These are phyloP conservation scores for Venturia asperata DNA, from an alignment of 2,329 filamentous ascomycete species.

Conservation along the genomic window DNA sequence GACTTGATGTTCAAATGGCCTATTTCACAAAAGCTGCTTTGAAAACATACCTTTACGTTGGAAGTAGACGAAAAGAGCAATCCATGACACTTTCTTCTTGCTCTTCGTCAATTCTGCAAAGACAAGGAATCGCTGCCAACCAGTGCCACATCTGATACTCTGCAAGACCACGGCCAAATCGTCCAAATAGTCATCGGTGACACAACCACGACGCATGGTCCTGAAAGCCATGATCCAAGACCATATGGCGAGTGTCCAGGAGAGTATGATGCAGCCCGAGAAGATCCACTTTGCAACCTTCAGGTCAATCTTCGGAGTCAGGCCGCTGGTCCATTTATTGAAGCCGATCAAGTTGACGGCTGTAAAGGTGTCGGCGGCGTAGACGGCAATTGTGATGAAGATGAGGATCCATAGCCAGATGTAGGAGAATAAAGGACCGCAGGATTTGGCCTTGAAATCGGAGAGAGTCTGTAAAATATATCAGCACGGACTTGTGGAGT, in stretches of 20 bases:
- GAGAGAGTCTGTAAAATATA: slow-evolving; percentile 34
- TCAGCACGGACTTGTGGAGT: neutral
- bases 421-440: slow-evolving; percentile 72
- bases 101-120: slow-evolving; percentile 87
- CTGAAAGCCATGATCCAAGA: slow-evolving; percentile 73
- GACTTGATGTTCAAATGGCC: too few relatives aligned
- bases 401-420: slow-evolving; percentile 76
- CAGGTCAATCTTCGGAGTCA: slow-evolving; percentile 70
- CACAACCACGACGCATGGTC: slow-evolving; percentile 76
- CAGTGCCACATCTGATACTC: slow-evolving; percentile 63
- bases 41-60: slow-evolving; percentile 53
- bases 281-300: slow-evolving; percentile 91
- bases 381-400: slow-evolving; percentile 72
- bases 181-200: slow-evolving; percentile 88
- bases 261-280: slow-evolving; percentile 82
- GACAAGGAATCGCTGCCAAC: slow-evolving; percentile 86
- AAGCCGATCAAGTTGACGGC: slow-evolving; percentile 86
- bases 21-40: neutral
- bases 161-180: slow-evolving; percentile 78
- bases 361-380: slow-evolving; percentile 85
- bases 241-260: slow-evolving; percentile 71
- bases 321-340: slow-evolving; percentile 78
- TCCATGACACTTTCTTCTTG: slow-evolving; percentile 82
- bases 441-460: slow-evolving; percentile 81
- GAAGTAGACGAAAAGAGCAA: slow-evolving; percentile 88